phyloP scores from a whole-genome alignment of 768 basidiomycete genomes.

The Sutorius australiensis region DNA sequence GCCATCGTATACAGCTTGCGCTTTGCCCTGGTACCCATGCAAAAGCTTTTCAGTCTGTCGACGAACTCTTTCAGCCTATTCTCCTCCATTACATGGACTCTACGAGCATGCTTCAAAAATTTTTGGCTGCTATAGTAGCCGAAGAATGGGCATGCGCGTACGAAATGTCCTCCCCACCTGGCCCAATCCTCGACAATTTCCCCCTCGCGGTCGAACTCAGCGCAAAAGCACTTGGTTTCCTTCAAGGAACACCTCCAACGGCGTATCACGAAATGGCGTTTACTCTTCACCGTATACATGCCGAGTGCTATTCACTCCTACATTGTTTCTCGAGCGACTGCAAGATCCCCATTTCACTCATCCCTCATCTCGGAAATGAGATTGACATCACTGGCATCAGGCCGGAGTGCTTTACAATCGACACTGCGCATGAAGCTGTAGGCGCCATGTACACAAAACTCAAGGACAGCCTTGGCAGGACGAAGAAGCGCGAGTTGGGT shows the following conservation, averaged over 20 bases:
- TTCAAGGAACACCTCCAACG: constrained; percentile 70
- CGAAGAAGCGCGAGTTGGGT: constrained; percentile 74
- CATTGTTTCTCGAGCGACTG: constrained; percentile 81
- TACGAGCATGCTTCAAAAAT: constrained; percentile 87
- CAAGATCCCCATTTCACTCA: constrained; percentile 74
- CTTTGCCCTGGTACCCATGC: neutral
- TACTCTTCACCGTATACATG: constrained; percentile 72
- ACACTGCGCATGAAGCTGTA: constrained; percentile 68
- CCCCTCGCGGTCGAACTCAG: constrained; percentile 65
- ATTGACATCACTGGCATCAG: constrained; percentile 71
- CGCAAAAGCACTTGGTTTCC: constrained; percentile 60
- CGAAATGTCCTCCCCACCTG: constrained; percentile 32
- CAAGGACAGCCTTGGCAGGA: constrained; percentile 68
- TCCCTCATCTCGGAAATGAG: constrained; percentile 74
- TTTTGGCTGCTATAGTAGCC: constrained; percentile 77
- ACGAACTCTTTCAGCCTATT: constrained; percentile 70
- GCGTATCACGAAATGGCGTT: constrained; percentile 91
- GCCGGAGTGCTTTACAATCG: constrained; percentile 70
- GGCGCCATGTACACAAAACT: constrained; percentile 68
- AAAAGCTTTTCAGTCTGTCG: constrained; percentile 37
- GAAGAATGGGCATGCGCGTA: constrained; percentile 86
- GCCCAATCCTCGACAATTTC: constrained; percentile 51
- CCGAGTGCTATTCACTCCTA: constrained; percentile 77
- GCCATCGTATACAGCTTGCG: neutral
- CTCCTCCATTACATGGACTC: constrained; percentile 80